phyloP scores from a whole-genome alignment of 495 filamentous ascomycete genomes.

The Talaromyces nanjingensis region DNA sequence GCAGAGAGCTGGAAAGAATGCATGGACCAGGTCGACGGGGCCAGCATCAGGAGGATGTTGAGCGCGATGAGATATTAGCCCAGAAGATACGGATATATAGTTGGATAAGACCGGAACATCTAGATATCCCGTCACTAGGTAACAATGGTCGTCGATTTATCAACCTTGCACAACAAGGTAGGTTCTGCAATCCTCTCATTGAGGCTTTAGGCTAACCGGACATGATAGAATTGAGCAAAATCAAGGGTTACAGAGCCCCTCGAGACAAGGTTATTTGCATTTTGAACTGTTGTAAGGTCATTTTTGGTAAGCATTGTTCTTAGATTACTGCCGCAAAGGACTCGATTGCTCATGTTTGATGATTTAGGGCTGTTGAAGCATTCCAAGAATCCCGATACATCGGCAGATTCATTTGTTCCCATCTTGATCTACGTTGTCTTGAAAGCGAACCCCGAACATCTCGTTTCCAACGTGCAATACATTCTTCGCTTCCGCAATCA shows the following conservation, averaged over 20 bases:
- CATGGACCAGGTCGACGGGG: conserved; percentile 79
- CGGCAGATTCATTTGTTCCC: conserved; percentile 92
- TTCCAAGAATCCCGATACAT: conserved; percentile 77
- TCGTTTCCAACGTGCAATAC: conserved; percentile 97
- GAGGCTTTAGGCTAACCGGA: neutral
- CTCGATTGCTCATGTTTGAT: neutral
- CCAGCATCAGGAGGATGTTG: conserved; percentile 98
- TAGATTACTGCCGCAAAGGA: neutral
- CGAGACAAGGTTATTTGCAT: conserved; percentile 98
- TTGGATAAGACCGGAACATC: conserved; percentile 89
- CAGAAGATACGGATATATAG: conserved; percentile 96
- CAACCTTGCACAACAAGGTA: conserved; percentile 80
- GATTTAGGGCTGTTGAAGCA: conserved; percentile 74
- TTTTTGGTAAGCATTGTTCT: conserved; percentile 63
- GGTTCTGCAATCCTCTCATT: conserved; percentile 12
- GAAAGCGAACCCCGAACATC: conserved; percentile 85
- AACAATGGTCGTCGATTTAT: conserved; percentile 83
- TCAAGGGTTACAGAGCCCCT: conserved; percentile 90
- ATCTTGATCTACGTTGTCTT: conserved; percentile 94
- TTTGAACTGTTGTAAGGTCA: conserved; percentile 98
- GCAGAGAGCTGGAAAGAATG: conserved; percentile 58
- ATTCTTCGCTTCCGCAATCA: conserved; percentile 95
- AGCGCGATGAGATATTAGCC: conserved; percentile 86
- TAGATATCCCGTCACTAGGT: conserved; percentile 85
- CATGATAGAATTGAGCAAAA: conserved; percentile 73